Base-by-base conservation (phyloP, 306 rosid genomes). In the Dryas alaskensis region DNA sequence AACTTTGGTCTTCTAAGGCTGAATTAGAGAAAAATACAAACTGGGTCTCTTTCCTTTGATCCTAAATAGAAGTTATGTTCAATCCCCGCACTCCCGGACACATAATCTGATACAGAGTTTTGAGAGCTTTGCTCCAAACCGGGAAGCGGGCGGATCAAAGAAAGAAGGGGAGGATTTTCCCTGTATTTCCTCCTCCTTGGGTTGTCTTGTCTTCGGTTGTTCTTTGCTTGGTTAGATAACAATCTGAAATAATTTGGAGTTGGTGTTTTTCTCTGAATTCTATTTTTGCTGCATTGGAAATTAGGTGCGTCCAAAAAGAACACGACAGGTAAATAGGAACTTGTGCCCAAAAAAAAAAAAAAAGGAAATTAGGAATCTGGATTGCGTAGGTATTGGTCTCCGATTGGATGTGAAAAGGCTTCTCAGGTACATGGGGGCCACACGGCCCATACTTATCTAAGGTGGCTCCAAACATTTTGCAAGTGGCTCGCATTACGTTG, bases 61-160 rank as follows among this genome's bases (percentile, higher is more conserved):
- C 54, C 37, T 31, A 62, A 8, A 14, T 1, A 62, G 16, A 40
- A 39, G 6, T 14, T 62, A 31, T 62, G 19, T 62, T 40, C 48
- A 62, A 6, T 54, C 50, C 75, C 75, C 64, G 75, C 79, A 8
- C 37, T 67, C 65, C 75, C 70, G 16, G 7, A 17, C 16, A 17
- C 69, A 44, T 9, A 44, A 64, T 17, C 25, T 60, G 44, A 58
- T 58, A 27, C 37, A 58, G 63, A 58, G 2, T 58, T 60, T 40
- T 60, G 46, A 37, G 17, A 39, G 9, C 45, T 43, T 8, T 40
- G 67, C 44, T 14, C 7, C 67, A 22, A 44, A 64, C 4, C 48
- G 52, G 51, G 37, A 44, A 64, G 69, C 69, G 27, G 69, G 69
- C 69, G 17, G 69, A 64, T 44, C 4, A 64, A 44, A 12, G 52